Evolutionary conservation across 75 land plant genomes (phyloP).

Genomic region (Sequoia sempervirens): DNA sequence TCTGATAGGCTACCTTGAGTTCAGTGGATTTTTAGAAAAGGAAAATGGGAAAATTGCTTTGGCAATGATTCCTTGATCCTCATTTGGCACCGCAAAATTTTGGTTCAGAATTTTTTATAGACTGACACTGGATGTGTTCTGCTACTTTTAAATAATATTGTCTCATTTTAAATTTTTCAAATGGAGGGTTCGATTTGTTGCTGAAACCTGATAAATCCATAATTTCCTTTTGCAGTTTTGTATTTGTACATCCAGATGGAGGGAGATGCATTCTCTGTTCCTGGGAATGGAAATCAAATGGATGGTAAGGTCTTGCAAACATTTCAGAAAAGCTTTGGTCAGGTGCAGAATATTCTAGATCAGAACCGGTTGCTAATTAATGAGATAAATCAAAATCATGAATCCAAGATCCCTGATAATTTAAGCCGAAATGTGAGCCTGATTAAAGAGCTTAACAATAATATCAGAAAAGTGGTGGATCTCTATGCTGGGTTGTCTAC

Average conservation of each 20-base stretch:
- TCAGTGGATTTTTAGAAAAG: background rate
- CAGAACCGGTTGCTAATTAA: slow-evolving; percentile 57
- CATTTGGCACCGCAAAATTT: background rate
- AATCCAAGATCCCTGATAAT: slow-evolving; percentile 51
- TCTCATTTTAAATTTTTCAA: background rate
- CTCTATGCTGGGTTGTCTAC: slow-evolving; percentile 41
- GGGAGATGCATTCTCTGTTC: slow-evolving; percentile 16
- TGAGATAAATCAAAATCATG: slow-evolving; percentile 61
- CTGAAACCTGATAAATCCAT: background rate
- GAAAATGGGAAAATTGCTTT: background rate
- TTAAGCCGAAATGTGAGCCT: slow-evolving; percentile 45
- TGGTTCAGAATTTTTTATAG: background rate
- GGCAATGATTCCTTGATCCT: background rate
- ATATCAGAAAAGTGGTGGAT: slow-evolving; percentile 49
- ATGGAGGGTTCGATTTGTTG: background rate
- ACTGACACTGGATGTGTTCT: background rate
- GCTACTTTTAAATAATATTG: background rate
- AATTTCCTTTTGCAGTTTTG: background rate
- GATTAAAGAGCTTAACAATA: slow-evolving; percentile 49
- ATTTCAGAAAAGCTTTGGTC: slow-evolving; percentile 43
- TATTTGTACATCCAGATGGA: slow-evolving; percentile 16
- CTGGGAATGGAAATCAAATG: slow-evolving; percentile 24
- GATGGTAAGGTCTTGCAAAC: slow-evolving; percentile 38
- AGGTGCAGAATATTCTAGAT: slow-evolving; percentile 53
- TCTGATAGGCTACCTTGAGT: background rate